These are phyloP conservation scores for Dentipellis fragilis DNA, from an alignment of 768 basidiomycete genomes.

Conservation along the genomic window DNA sequence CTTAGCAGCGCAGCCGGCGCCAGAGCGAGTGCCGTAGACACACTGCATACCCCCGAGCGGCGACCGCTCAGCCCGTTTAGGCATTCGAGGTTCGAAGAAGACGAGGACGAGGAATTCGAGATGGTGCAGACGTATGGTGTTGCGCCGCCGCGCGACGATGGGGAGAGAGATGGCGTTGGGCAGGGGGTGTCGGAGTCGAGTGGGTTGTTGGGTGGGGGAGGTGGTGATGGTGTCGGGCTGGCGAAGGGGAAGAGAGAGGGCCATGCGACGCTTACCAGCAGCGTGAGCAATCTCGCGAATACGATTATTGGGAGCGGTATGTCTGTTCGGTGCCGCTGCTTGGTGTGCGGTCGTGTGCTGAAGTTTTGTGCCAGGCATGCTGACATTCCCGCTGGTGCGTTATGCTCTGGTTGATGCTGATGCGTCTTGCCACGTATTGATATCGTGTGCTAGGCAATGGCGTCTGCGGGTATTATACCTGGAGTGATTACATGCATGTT, in stretches of 20 bases:
- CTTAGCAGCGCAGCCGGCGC: neutral
- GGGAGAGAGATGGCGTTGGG: constrained; percentile 15
- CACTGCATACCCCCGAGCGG: neutral
- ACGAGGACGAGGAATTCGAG: constrained; percentile 29
- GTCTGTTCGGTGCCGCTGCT: constrained; percentile 11
- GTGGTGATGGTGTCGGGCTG: constrained; percentile 19
- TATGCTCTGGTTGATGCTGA: neutral
- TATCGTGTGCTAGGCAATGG: constrained; percentile 57
- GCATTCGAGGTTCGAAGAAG: neutral
- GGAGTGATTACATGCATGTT: constrained; percentile 83
- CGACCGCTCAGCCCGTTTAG: neutral
- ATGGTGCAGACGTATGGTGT: constrained; percentile 68
- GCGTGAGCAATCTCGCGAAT: constrained; percentile 74
- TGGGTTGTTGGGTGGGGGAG: constrained; percentile 46
- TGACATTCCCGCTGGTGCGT: constrained; percentile 74
- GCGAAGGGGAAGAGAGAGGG: constrained; percentile 37
- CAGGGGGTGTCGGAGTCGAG: constrained; percentile 41
- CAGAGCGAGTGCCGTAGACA: neutral
- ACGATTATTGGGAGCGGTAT: constrained; percentile 88
- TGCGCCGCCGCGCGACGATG: constrained; percentile 24
- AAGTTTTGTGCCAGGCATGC: constrained; percentile 49
- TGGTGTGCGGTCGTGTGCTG: neutral
- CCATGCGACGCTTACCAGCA: constrained; percentile 57
- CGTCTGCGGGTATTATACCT: constrained; percentile 81
- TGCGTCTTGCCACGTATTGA: neutral